Percentiles rank a stretch among this genome's conserved stretches.
phyloP scores from a whole-genome alignment of 2,329 filamentous ascomycete species.

The Beauveria scarabaeidicola region DNA sequence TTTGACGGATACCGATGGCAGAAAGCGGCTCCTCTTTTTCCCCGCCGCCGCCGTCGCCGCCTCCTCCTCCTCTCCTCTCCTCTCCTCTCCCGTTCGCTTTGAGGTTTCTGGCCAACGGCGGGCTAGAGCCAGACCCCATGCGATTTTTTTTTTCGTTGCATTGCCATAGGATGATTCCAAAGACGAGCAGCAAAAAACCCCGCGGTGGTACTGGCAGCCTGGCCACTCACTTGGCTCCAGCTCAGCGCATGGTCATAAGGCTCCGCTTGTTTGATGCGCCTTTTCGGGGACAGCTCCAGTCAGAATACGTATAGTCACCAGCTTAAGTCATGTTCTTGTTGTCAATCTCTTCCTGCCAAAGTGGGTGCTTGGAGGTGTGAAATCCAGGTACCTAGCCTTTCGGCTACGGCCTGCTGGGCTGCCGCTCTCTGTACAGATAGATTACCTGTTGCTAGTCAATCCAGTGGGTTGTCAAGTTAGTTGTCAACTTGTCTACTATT shows the following conservation, averaged over 20 bases:
- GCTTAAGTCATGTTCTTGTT: no score
- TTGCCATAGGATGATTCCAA: slow-evolving; percentile 1
- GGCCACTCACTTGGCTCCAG: background rate
- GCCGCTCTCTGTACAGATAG: background rate
- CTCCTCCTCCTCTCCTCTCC: no score
- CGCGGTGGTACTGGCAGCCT: background rate
- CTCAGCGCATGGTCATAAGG: background rate
- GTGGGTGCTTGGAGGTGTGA: background rate
- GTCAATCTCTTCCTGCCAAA: background rate
- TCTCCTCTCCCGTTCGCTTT: no score
- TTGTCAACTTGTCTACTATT: no score
- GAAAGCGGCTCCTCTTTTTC: background rate
- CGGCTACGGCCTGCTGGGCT: background rate
- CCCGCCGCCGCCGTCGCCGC: background rate
- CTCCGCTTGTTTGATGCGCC: no score
- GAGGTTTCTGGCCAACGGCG: background rate
- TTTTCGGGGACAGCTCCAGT: no score
- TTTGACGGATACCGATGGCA: background rate
- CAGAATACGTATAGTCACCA: no score
- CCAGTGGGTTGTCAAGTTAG: no score
- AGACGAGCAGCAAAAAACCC: slow-evolving; percentile 4
- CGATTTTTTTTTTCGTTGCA: background rate
- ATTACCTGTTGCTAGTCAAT: no score
- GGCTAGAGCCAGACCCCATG: background rate
- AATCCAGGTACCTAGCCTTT: background rate